Conservation (phyloP, 1,139 yeast species). For the Pichia sp. region DNA sequence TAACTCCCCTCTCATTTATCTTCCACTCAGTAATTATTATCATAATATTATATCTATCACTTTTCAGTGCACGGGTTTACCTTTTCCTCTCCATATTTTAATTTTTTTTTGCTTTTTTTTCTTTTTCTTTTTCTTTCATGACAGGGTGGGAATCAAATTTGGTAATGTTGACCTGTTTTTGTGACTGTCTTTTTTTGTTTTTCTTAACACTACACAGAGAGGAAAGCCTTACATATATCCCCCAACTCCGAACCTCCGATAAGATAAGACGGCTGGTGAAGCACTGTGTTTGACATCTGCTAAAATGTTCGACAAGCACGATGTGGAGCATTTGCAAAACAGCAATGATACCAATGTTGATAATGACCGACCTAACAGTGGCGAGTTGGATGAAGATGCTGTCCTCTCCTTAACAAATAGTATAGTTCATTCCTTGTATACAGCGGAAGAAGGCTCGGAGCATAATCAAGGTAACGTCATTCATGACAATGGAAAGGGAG, state of each 20-base stretch:
- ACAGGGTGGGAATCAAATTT: background rate
- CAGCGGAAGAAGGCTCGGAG: background rate
- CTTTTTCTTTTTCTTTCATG: background rate
- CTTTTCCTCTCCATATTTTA: too few relatives aligned
- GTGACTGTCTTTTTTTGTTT: slow-evolving; percentile 29
- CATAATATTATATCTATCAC: too few relatives aligned
- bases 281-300: background rate
- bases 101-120: background rate
- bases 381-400: slow-evolving; percentile 5
- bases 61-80: background rate
- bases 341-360: background rate
- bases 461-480: background rate
- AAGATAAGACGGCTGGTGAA: slow-evolving; percentile 16
- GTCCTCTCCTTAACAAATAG: slow-evolving; percentile 11
- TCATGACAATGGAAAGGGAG: background rate
- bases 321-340: background rate
- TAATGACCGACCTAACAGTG: background rate
- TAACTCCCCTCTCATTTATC: background rate
- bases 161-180: slow-evolving; percentile 10
- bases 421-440: slow-evolving; percentile 14
- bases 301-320: background rate
- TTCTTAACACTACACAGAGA: slow-evolving; percentile 7
- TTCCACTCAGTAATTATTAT: background rate
- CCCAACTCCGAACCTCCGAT: slow-evolving; percentile 10
- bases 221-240: background rate